phyloP scores from a whole-genome alignment of 345 rosid species.

The Stellera chamaejasme region DNA sequence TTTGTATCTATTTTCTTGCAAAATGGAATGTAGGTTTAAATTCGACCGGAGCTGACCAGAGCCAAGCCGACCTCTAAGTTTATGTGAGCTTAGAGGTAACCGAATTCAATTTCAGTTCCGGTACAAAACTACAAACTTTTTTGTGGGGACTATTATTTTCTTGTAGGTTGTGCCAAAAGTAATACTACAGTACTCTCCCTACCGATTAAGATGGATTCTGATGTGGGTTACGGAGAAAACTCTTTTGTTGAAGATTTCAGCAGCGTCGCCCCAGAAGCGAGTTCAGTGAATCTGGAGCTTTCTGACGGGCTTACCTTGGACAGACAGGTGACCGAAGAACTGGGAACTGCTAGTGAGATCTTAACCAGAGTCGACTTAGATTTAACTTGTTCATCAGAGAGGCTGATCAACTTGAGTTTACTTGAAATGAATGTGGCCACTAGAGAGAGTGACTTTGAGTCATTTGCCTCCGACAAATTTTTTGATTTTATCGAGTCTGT shows the following conservation, averaged over 20 bases:
- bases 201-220: constrained; percentile 32
- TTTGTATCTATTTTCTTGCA: too few relatives aligned
- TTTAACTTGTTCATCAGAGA: constrained; percentile 70
- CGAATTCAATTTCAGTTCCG: too few relatives aligned
- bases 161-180: too few relatives aligned
- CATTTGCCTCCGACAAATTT: constrained; percentile 28
- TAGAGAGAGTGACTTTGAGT: constrained; percentile 70
- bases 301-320: constrained; percentile 29
- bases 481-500: constrained; percentile 22
- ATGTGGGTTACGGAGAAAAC: constrained; percentile 23
- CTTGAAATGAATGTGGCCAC: constrained; percentile 70
- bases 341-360: constrained; percentile 34
- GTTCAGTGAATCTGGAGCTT: constrained; percentile 40
- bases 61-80: too few relatives aligned
- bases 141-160: too few relatives aligned
- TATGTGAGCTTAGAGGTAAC: too few relatives aligned
- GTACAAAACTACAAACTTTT: too few relatives aligned
- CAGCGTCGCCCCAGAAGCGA: constrained; percentile 37
- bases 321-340: constrained; percentile 36
- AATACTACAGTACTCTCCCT: background rate
- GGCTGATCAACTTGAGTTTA: constrained; percentile 56
- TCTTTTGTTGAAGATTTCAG: constrained; percentile 44
- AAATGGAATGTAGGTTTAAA: too few relatives aligned
- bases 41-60: too few relatives aligned
- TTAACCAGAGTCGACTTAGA: constrained; percentile 59